Evolutionary conservation across 2,329 filamentous ascomycete species (phyloP).

Genomic region (Fusarium chuoi): DNA sequence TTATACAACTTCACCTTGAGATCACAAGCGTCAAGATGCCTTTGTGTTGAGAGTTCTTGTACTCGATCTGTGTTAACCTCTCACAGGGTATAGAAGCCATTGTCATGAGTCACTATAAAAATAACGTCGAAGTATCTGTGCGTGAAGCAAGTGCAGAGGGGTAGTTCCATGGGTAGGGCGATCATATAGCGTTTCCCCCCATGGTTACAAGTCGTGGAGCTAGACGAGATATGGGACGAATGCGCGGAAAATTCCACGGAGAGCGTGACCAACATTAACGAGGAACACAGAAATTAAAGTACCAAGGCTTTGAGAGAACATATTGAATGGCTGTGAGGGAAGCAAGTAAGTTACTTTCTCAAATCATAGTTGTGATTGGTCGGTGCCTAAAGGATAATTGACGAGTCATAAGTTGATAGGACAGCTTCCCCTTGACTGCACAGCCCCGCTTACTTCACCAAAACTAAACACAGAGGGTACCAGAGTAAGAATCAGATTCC

Average conservation of each 20-base stretch:
- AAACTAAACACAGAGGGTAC: rapidly evolving
- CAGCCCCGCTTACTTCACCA: rapidly evolving
- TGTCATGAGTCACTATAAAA: rapidly evolving
- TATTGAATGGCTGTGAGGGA: not conserved
- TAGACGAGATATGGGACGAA: not conserved
- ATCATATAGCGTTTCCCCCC: too few species aligned
- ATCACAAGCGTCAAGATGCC: not conserved
- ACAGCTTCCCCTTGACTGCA: too few species aligned
- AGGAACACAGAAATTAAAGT: rapidly evolving
- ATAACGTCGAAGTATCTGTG: rapidly evolving
- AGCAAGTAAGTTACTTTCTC: not conserved
- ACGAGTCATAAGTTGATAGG: not conserved
- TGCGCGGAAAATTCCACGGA: rapidly evolving
- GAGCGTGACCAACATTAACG: too few species aligned
- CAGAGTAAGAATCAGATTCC: rapidly evolving
- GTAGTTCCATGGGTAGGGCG: not conserved
- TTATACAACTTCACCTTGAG: not conserved
- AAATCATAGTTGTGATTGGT: not conserved
- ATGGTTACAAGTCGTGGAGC: too few species aligned
- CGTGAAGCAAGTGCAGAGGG: too few species aligned
- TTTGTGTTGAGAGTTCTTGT: not conserved
- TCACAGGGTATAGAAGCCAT: rapidly evolving
- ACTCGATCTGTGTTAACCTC: rapidly evolving
- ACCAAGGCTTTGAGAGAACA: rapidly evolving
- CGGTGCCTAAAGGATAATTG: not conserved